Percentiles rank a stretch among this genome's conserved stretches.
Conservation (phyloP, 2,329 filamentous ascomycete genomes). For the Exophiala oligosperma region DNA sequence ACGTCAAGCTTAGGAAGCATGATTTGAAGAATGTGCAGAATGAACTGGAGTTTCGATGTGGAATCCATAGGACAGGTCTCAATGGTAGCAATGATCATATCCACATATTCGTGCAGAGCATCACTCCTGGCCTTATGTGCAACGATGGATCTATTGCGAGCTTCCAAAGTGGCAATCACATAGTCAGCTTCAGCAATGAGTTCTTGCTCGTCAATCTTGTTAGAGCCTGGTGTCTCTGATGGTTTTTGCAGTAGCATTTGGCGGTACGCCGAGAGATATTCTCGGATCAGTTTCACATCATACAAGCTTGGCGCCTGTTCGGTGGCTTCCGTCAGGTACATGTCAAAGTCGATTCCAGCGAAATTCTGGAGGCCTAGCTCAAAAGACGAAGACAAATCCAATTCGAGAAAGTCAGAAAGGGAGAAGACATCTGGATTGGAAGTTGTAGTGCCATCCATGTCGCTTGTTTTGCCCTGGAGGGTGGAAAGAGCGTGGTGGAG, state of each 20-base stretch:
- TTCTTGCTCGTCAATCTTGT: conserved; percentile 41
- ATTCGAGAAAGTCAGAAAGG: conserved; percentile 84
- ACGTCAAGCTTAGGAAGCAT: conserved; percentile 84
- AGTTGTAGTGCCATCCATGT: conserved; percentile 65
- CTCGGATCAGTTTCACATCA: conserved; percentile 68
- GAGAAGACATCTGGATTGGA: conserved; percentile 80
- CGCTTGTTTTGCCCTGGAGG: conserved; percentile 71
- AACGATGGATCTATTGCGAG: conserved; percentile 41
- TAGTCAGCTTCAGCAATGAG: conserved; percentile 40
- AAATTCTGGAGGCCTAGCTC: conserved; percentile 61
- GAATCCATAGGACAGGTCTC: conserved; percentile 78
- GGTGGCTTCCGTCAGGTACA: conserved; percentile 62
- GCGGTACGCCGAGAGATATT: conserved; percentile 58
- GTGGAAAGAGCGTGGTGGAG: conserved; percentile 66
- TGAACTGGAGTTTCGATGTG: conserved; percentile 70
- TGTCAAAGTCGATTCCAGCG: conserved; percentile 64
- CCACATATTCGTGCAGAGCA: conserved; percentile 79
- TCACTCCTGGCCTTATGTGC: conserved; percentile 55
- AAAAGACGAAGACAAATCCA: conserved; percentile 53
- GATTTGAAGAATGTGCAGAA: conserved; percentile 82
- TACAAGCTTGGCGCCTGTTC: conserved; percentile 56
- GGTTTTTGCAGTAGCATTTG: conserved; percentile 59
- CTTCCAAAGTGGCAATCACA: conserved; percentile 40
- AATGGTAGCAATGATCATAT: conserved; percentile 79
- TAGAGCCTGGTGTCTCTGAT: conserved; percentile 32